These are phyloP conservation scores for Fusarium mundagurra DNA, from an alignment of 2,329 filamentous ascomycete genomes.

Conservation along the genomic window DNA sequence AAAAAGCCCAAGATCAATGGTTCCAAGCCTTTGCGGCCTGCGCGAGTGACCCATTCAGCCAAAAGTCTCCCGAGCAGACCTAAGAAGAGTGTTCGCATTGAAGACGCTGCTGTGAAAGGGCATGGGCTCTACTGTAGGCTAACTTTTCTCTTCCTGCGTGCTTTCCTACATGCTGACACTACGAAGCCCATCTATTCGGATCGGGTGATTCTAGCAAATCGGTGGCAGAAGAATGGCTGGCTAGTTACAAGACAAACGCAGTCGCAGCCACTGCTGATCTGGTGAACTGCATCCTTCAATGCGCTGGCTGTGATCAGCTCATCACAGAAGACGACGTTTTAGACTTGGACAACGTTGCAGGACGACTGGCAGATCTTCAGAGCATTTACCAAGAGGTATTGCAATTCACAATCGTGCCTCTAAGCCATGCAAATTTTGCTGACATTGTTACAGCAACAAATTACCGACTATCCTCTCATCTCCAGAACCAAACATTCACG, in stretches of 20 bases:
- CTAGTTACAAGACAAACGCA: conserved; percentile 65
- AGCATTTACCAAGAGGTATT: conserved; percentile 82
- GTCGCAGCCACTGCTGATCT: conserved; percentile 67
- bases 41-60: conserved; percentile 48
- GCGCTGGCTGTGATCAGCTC: conserved; percentile 82
- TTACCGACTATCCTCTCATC: conserved; percentile 91
- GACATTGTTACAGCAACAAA: conserved; percentile 66
- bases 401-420: background rate
- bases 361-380: conserved; percentile 84
- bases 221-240: conserved; percentile 69
- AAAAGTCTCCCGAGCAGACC: conserved; percentile 60
- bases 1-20: conserved; percentile 75
- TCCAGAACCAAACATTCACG: conserved; percentile 80
- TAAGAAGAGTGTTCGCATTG: conserved; percentile 65
- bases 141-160: background rate
- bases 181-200: conserved; percentile 69
- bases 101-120: conserved; percentile 58
- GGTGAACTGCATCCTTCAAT: conserved; percentile 73
- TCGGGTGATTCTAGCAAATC: conserved; percentile 66
- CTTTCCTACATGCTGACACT: conserved; percentile 32
- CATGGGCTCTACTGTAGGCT: conserved; percentile 65
- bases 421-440: conserved; percentile 30
- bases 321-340: conserved; percentile 85
- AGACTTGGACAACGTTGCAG: conserved; percentile 87
- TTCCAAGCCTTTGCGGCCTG: conserved; percentile 50